phyloP scores from a whole-genome alignment of 1,139 yeast genomes.

The Lodderomyces pseudojiufengensis region DNA sequence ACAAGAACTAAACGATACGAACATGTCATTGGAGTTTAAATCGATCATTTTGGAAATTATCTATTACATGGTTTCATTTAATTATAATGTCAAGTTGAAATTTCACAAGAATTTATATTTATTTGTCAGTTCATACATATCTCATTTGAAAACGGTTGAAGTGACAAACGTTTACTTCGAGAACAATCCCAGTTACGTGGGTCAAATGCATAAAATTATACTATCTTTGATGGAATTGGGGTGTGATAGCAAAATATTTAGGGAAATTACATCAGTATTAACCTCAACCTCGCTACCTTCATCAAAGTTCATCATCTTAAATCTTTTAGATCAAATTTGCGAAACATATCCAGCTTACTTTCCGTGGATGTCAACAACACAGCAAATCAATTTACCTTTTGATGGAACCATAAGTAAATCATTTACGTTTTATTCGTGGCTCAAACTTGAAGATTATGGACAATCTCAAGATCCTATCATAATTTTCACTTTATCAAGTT shows the following conservation, averaged over 20 bases:
- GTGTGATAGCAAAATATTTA: slow-evolving; percentile 23
- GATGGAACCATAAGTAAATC: slow-evolving; percentile 16
- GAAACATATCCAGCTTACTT: slow-evolving; percentile 26
- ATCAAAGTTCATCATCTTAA: slow-evolving; percentile 19
- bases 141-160: background rate
- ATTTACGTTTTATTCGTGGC: slow-evolving; percentile 37
- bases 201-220: slow-evolving; percentile 24
- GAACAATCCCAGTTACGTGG: slow-evolving; percentile 15
- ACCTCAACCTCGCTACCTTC: slow-evolving; percentile 10
- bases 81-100: background rate
- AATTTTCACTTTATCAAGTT: slow-evolving; percentile 27
- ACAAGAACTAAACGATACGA: slow-evolving; percentile 18
- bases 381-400: slow-evolving; percentile 23
- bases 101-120: background rate
- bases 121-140: background rate
- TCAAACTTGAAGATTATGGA: slow-evolving; percentile 21
- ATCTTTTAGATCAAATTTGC: slow-evolving; percentile 24
- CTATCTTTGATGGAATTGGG: slow-evolving; percentile 34
- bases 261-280: slow-evolving; percentile 19
- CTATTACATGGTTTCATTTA: slow-evolving; percentile 1
- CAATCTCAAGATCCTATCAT: slow-evolving; percentile 17
- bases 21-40: slow-evolving; percentile 20
- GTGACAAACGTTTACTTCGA: background rate
- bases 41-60: slow-evolving; percentile 16
- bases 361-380: slow-evolving; percentile 30